Evolutionary conservation across 768 basidiomycete species (phyloP).

Genomic region (Tulasnella sp.): DNA sequence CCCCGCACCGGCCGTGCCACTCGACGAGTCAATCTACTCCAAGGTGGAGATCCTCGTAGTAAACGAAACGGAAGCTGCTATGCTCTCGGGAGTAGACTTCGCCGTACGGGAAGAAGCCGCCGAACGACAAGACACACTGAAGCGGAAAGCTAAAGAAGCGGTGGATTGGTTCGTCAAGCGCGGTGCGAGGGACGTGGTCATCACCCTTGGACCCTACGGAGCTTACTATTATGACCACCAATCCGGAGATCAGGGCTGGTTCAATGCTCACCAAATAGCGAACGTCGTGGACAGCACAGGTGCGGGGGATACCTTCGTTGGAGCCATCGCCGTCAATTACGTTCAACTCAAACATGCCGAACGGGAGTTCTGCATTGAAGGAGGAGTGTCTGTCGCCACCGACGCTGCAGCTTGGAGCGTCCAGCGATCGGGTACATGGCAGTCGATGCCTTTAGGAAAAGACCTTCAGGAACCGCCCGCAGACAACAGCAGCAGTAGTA

Average conservation of each 20-base stretch:
- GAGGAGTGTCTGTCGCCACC: not conserved
- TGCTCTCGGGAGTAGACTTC: conserved; percentile 25
- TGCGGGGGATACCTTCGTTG: conserved; percentile 30
- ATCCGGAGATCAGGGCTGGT: not conserved
- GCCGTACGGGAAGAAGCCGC: not conserved
- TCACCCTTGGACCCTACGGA: conserved; percentile 29
- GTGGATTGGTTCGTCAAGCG: conserved; percentile 21
- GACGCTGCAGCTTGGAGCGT: conserved; percentile 13
- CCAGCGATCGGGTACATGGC: not conserved
- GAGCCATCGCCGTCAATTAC: conserved; percentile 23
- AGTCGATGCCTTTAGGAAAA: conserved; percentile 1
- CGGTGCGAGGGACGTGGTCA: conserved; percentile 20
- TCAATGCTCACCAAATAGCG: not conserved
- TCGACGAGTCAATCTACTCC: conserved; percentile 25
- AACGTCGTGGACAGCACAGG: conserved; percentile 30
- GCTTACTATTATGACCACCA: conserved; percentile 18
- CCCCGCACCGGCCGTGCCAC: conserved; percentile 27
- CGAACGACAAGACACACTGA: not conserved
- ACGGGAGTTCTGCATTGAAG: not conserved
- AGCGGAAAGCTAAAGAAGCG: conserved; percentile 11
- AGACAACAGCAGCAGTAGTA: not conserved
- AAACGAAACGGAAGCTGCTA: conserved; percentile 29
- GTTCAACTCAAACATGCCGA: not conserved
- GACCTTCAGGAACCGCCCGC: not conserved
- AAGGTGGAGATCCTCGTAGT: conserved; percentile 26